Evolutionary conservation across 257 asterid species (phyloP).

Genomic region (Anisodus tanguticus): DNA sequence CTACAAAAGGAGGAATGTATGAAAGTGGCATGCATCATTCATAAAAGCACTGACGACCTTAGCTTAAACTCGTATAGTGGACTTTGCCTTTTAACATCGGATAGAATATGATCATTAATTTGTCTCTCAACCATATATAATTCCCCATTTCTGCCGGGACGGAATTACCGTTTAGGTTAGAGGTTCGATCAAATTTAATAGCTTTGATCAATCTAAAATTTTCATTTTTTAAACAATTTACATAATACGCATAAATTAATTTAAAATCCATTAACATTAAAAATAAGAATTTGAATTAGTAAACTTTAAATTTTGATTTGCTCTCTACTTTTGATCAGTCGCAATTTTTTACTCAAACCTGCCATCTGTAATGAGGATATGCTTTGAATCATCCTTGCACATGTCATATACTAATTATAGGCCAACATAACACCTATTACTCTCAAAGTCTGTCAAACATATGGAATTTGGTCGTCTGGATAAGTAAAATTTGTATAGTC

Average conservation of each 20-base stretch:
- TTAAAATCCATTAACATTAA: too few relatives aligned
- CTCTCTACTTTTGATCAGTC: too few relatives aligned
- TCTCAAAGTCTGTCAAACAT: background rate
- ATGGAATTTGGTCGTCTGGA: too few relatives aligned
- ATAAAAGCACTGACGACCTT: background rate
- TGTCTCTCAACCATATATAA: background rate
- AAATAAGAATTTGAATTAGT: too few relatives aligned
- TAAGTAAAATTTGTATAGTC: too few relatives aligned
- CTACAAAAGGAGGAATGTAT: background rate
- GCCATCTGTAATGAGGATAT: background rate
- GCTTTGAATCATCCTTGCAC: background rate
- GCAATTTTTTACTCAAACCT: too few relatives aligned
- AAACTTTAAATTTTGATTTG: background rate
- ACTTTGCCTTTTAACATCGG: background rate
- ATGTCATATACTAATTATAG: background rate
- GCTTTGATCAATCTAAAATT: too few relatives aligned
- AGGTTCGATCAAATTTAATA: too few relatives aligned
- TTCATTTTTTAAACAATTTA: too few relatives aligned
- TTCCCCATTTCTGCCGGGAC: conserved; percentile 55
- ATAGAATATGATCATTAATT: background rate
- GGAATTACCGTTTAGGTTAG: too few relatives aligned
- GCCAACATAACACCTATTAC: background rate
- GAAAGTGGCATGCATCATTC: background rate
- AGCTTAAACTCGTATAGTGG: background rate
- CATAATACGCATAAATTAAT: too few relatives aligned